Evolutionary conservation across 805 yeast species (phyloP).

Genomic region (Ogataea naganishii): DNA sequence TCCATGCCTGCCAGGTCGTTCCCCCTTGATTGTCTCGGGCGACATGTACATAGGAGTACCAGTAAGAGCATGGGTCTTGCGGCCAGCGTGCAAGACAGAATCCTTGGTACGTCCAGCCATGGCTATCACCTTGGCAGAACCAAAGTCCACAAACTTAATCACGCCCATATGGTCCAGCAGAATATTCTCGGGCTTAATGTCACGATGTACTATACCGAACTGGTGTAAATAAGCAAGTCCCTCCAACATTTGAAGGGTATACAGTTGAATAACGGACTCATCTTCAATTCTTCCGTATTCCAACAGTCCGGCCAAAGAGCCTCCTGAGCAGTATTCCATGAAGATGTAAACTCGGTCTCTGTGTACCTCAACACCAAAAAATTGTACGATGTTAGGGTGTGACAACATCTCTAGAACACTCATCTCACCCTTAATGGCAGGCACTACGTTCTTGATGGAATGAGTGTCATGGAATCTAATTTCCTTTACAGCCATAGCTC

Average conservation of each 20-base stretch:
- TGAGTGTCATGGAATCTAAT: conserved; percentile 84
- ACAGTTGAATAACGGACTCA: conserved; percentile 85
- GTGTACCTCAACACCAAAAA: conserved; percentile 95
- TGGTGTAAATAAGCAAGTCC: conserved; percentile 93
- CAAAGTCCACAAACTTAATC: conserved; percentile 93
- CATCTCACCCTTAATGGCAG: conserved; percentile 93
- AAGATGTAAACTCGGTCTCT: conserved; percentile 90
- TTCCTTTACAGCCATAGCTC: conserved; percentile 94
- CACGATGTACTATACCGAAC: conserved; percentile 93
- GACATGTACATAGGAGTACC: conserved; percentile 99
- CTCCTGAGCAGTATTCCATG: conserved; percentile 97
- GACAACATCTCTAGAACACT: conserved; percentile 88
- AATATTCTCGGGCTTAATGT: conserved; percentile 92
- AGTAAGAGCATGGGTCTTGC: conserved; percentile 38
- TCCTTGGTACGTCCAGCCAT: conserved; percentile 34
- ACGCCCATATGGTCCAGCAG: conserved; percentile 86
- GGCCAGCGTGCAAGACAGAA: conserved; percentile 12
- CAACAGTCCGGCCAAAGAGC: conserved; percentile 76
- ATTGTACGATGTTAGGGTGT: conserved; percentile 95
- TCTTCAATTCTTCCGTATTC: conserved; percentile 94
- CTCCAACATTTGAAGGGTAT: conserved; percentile 86
- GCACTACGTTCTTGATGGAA: conserved; percentile 74
- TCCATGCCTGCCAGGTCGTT: conserved; percentile 49
- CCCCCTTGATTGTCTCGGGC: conserved; percentile 89
- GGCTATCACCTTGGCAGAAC: conserved; percentile 89